phyloP scores from a whole-genome alignment of 306 rosid species.

The Ochetophila trinervis region DNA sequence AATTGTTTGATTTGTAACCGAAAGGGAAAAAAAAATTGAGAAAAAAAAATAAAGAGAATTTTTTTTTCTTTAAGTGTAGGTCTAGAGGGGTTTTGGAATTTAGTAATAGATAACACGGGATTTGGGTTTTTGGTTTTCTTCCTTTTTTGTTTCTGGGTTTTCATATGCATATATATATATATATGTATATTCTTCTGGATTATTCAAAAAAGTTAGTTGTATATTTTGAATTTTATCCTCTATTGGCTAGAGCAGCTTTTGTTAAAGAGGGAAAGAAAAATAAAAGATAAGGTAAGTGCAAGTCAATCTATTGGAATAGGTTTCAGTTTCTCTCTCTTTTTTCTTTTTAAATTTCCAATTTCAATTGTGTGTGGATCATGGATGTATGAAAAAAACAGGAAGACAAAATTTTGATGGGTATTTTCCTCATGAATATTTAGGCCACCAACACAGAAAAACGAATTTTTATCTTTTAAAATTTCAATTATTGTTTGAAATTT shows the following conservation, averaged over 20 bases:
- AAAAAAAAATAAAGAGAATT: neutral
- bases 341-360: neutral
- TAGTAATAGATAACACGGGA: conserved; percentile 22
- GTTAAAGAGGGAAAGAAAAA: neutral
- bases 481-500: neutral
- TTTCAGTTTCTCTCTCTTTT: neutral
- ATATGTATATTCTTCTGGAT: conserved; percentile 21
- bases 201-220: neutral
- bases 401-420: neutral
- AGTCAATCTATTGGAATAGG: neutral
- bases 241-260: conserved; percentile 4
- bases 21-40: neutral
- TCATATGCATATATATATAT: neutral
- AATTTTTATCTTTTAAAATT: neutral
- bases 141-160: conserved; percentile 17
- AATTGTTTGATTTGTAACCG: conserved; percentile 1
- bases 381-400: conserved; percentile 5
- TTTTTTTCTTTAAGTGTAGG: conserved; percentile 5
- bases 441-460: neutral
- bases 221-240: neutral
- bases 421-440: neutral
- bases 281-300: neutral
- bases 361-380: conserved; percentile 2
- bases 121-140: conserved; percentile 23
- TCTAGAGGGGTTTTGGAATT: conserved; percentile 38